Conservation (phyloP, 139 green algal species). For the Chloropicon primus region DNA sequence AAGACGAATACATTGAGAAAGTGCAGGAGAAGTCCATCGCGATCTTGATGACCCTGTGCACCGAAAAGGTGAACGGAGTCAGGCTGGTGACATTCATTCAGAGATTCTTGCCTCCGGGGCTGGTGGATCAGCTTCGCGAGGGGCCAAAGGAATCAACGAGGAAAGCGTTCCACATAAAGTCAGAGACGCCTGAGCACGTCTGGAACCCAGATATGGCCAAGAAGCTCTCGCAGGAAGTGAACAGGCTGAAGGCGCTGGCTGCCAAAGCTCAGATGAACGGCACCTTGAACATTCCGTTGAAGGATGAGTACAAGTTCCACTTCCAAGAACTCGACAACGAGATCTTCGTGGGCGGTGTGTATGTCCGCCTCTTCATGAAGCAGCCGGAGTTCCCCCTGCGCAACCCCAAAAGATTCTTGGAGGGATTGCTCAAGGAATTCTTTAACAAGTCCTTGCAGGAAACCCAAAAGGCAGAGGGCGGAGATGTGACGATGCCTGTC, state of each 20-base stretch:
- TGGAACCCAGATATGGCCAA: conserved; percentile 52
- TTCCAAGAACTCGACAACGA: conserved; percentile 23
- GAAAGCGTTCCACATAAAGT: background rate
- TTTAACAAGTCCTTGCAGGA: conserved; percentile 10
- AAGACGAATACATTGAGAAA: background rate
- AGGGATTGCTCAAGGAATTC: conserved; percentile 56
- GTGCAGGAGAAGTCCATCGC: background rate
- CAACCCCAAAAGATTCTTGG: conserved; percentile 48
- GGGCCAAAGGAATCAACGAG: background rate
- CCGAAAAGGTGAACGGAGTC: background rate
- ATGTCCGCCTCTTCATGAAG: conserved; percentile 78
- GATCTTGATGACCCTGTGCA: background rate
- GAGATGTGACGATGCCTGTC: conserved; percentile 10
- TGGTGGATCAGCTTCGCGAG: conserved; percentile 53
- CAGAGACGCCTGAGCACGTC: conserved; percentile 70
- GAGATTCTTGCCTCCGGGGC: conserved; percentile 54
- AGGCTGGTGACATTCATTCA: background rate
- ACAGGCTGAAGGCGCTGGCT: background rate
- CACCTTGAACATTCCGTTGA: conserved; percentile 28
- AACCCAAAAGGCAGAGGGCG: background rate
- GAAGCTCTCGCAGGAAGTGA: conserved; percentile 34
- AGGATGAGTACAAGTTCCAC: conserved; percentile 26
- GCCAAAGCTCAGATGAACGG: conserved; percentile 7
- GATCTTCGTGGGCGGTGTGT: conserved; percentile 60
- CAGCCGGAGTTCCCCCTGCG: conserved; percentile 60